Evolutionary conservation across 2,329 filamentous ascomycete genomes (phyloP).

Genomic region (Fusarium keratoplasticum): DNA sequence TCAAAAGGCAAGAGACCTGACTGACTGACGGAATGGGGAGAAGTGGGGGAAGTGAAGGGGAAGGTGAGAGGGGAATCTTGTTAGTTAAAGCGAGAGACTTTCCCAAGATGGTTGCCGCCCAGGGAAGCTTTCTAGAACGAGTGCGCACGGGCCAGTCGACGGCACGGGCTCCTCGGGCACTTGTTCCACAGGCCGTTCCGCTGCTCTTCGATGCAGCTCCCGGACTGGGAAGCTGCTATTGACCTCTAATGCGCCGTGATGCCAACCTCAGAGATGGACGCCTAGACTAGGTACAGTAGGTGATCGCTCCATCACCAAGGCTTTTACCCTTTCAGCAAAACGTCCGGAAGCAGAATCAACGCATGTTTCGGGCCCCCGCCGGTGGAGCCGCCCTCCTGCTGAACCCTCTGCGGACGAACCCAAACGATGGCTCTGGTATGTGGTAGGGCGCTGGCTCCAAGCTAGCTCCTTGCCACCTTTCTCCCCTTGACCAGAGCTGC

Average conservation of each 20-base stretch:
- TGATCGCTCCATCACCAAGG: background rate
- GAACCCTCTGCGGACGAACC: slow-evolving; percentile 5
- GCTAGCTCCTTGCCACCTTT: slow-evolving; percentile 12
- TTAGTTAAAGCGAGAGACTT: slow-evolving; percentile 21
- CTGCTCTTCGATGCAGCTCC: slow-evolving; percentile 45
- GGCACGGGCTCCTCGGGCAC: slow-evolving; percentile 34
- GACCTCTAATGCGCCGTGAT: no score
- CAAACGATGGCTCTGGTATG: slow-evolving; percentile 28
- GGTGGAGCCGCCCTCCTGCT: background rate
- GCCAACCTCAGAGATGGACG: background rate
- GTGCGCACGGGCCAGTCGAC: slow-evolving; percentile 31
- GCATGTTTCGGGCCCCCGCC: background rate
- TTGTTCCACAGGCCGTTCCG: slow-evolving; percentile 44
- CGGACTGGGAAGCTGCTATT: slow-evolving; percentile 27
- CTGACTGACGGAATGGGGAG: slow-evolving; percentile 37
- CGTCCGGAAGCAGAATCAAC: slow-evolving; percentile 33
- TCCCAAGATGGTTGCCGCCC: slow-evolving; percentile 36
- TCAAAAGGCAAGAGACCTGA: slow-evolving; percentile 2
- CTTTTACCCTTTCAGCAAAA: background rate
- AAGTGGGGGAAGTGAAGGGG: slow-evolving; percentile 27
- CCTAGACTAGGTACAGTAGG: background rate
- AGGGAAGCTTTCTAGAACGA: slow-evolving; percentile 48
- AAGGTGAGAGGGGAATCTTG: slow-evolving; percentile 11
- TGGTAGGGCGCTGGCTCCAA: background rate
- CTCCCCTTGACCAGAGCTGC: background rate